Conservation (phyloP, 139 green algal species). For the Zygnema circumcarinatum region DNA sequence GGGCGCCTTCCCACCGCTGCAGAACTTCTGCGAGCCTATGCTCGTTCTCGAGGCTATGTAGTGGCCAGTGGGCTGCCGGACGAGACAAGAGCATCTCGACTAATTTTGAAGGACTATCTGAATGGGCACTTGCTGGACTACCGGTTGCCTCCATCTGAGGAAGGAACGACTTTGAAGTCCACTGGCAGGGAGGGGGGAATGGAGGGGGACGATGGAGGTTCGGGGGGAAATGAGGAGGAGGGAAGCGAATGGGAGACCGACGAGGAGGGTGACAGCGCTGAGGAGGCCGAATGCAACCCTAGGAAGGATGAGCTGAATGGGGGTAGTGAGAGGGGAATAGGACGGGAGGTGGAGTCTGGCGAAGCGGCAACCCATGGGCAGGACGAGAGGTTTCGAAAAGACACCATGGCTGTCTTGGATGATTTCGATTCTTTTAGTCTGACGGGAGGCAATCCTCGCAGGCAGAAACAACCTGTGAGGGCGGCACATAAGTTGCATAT, state of each 20-base stretch:
- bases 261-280: constrained; percentile 33
- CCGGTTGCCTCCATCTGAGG: constrained; percentile 72
- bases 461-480: constrained; percentile 12
- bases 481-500: constrained; percentile 57
- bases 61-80: constrained; percentile 82
- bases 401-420: not conserved
- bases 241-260: not conserved
- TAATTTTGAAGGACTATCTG: constrained; percentile 90
- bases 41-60: constrained; percentile 70
- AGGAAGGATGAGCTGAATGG: not conserved
- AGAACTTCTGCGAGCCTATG: constrained; percentile 75
- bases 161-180: not conserved
- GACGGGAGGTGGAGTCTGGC: not conserved
- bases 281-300: not conserved
- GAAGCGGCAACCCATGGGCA: not conserved
- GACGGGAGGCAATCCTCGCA: not conserved
- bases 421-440: not conserved
- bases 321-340: not conserved
- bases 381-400: not conserved
- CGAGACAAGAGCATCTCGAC: constrained; percentile 78
- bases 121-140: constrained; percentile 88
- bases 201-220: constrained; percentile 20
- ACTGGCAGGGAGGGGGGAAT: constrained; percentile 5
- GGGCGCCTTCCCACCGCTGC: constrained; percentile 61
- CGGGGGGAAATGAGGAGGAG: constrained; percentile 16